Evolutionary conservation across 2,329 filamentous ascomycete genomes (phyloP).

Genomic region (Cladosporium sp.): DNA sequence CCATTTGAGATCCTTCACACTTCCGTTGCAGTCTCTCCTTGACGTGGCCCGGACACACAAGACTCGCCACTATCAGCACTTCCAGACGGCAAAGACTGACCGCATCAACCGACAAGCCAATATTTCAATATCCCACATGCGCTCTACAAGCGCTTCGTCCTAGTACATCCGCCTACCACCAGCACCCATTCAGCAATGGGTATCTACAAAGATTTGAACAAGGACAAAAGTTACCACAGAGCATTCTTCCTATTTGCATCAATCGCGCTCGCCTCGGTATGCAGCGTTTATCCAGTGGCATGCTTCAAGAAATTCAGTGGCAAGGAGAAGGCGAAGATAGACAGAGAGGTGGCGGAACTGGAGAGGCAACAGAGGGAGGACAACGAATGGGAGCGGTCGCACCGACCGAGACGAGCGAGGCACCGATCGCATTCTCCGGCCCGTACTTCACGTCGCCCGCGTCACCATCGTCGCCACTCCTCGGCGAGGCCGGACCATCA

Average conservation of each 20-base stretch:
- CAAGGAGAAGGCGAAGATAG: constrained; percentile 27
- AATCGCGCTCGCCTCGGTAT: constrained; percentile 29
- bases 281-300: constrained; percentile 32
- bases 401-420: constrained; percentile 20
- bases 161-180: neutral
- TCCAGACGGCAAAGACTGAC: no score
- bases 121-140: constrained; percentile 1
- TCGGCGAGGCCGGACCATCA: constrained; percentile 19
- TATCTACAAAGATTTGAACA: constrained; percentile 29
- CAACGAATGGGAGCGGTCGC: constrained; percentile 21
- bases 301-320: constrained; percentile 34
- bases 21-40: neutral
- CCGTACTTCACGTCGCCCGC: constrained; percentile 20
- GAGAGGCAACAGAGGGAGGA: constrained; percentile 22
- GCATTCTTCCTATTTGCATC: constrained; percentile 29
- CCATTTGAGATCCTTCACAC: no score
- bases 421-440: constrained; percentile 27
- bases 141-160: neutral
- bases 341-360: constrained; percentile 21
- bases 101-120: neutral
- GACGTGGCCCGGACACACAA: neutral
- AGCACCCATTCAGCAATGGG: constrained; percentile 10
- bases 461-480: constrained; percentile 21
- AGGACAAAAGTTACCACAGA: constrained; percentile 30
- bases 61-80: no score